Evolutionary conservation across 2,329 filamentous ascomycete genomes (phyloP).

Genomic region (Pseudocercospora cruenta): DNA sequence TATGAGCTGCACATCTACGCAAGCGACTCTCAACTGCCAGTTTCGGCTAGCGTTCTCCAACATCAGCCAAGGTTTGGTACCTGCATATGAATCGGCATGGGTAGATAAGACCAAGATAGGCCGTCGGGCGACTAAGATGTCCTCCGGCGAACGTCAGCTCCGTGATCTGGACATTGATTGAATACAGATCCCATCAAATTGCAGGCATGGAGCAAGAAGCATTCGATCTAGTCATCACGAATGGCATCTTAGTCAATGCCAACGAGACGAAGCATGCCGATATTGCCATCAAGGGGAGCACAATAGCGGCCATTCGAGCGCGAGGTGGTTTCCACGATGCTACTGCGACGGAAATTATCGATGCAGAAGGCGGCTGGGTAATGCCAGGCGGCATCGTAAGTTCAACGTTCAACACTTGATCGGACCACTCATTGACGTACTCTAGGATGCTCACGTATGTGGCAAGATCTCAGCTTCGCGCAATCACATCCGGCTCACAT

Average conservation of each 20-base stretch:
- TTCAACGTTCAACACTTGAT: neutral
- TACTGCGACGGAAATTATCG: slow-evolving; percentile 41
- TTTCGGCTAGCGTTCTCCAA: neutral
- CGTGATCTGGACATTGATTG: slow-evolving; percentile 1
- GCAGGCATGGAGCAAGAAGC: slow-evolving; percentile 9
- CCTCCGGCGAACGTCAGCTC: slow-evolving; percentile 2
- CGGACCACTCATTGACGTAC: neutral
- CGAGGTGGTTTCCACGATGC: slow-evolving; percentile 39
- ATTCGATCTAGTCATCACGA: slow-evolving; percentile 47
- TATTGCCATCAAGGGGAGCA: slow-evolving; percentile 49
- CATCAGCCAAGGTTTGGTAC: slow-evolving; percentile 5
- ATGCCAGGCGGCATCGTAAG: slow-evolving; percentile 38
- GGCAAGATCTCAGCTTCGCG: neutral
- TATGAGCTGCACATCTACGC: neutral
- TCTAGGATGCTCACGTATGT: slow-evolving; percentile 42
- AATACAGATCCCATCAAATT: neutral
- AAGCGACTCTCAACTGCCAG: neutral
- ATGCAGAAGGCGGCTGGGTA: slow-evolving; percentile 52
- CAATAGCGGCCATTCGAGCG: slow-evolving; percentile 42
- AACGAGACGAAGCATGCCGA: slow-evolving; percentile 44
- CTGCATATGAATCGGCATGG: slow-evolving; percentile 5
- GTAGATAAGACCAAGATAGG: slow-evolving; percentile 14
- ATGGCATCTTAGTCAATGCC: slow-evolving; percentile 49
- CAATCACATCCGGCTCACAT: neutral
- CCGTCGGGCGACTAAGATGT: neutral